Evolutionary conservation across 805 yeast species (phyloP), one percentile per base, ranked within the genome.

Genomic region (Cyberlindnera mississippiensis): DNA sequence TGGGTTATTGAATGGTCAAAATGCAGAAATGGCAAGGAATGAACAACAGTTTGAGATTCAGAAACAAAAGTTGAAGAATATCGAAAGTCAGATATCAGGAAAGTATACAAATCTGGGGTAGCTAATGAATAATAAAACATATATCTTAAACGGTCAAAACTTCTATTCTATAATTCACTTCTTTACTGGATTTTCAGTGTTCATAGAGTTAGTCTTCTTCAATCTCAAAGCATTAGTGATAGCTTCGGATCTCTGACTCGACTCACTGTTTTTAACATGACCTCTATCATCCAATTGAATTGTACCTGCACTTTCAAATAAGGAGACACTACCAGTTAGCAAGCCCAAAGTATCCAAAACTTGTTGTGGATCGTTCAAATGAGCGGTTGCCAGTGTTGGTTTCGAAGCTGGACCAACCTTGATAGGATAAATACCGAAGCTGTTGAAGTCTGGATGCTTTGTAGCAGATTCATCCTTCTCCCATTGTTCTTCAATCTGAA

Each of bases 331-430:
- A n/a, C 95, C 95, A 9, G 85, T 75, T 40, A 87, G 67, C 39
- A 85, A 68, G 3, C 95, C 95, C 51, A 90, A 65, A 1, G 95
- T 85, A 43, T 88, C 95, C 43, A 90, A 62, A 3, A 90, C 96
- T 56, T 85, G 91, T 27, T 73, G 67, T 5, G 96, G 96, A 57
- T 88, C 93, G 33, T 81, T 73, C 56, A 90, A 69, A 61, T 90
- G 96, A 17, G 95, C 81, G 31, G 85, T 82, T 0, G 96, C 97
- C 19, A 78, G 75, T 0, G 97, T 90, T 50, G 76, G 72, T 61
- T 89, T 89, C 9, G 88, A 80, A 0, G 96, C 91, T 4, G 96
- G 95, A 0, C 97, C 97, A 35, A 90, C 95, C 17, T 95, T 86
- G 26, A 87, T 89, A 0, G 96, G 90, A 59, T 79, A 85, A 37